These are phyloP conservation scores for Platanthera guangdongensis DNA, from an alignment of 106 monocot species.

Conservation along the genomic window DNA sequence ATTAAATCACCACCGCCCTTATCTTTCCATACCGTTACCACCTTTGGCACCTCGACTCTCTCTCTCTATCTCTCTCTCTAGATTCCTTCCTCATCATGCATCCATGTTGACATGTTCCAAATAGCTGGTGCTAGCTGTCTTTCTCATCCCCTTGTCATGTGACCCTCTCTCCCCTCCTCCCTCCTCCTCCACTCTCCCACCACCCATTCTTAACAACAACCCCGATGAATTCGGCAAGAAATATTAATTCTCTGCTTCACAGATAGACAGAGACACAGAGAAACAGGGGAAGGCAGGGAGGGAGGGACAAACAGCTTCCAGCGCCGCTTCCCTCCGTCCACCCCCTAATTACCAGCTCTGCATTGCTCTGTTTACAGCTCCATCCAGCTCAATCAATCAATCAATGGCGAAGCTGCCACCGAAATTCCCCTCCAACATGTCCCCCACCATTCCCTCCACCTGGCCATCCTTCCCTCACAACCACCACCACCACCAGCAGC, in stretches of 20 bases:
- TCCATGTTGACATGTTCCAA: slow-evolving; percentile 3
- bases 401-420: slow-evolving; percentile 82
- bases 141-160: background rate
- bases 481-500: too few species aligned
- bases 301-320: background rate
- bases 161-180: background rate
- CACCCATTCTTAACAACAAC: background rate
- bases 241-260: background rate
- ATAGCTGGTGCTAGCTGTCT: slow-evolving; percentile 8
- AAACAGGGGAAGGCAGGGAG: background rate
- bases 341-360: background rate
- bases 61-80: slow-evolving; percentile 3
- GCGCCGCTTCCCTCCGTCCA: background rate
- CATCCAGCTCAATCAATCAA: background rate
- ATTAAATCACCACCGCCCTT: background rate
- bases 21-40: background rate
- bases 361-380: background rate
- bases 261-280: background rate
- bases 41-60: background rate
- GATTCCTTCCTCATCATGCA: background rate
- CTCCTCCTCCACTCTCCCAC: background rate
- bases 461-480: slow-evolving; percentile 18
- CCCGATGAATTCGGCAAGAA: background rate
- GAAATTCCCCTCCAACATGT: slow-evolving; percentile 44
- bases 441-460: slow-evolving; percentile 14